Evolutionary conservation across 2,329 filamentous ascomycete genomes (phyloP), one percentile per base, ranked within the genome.

Genomic region (Ophiostoma novo-ulmi): DNA sequence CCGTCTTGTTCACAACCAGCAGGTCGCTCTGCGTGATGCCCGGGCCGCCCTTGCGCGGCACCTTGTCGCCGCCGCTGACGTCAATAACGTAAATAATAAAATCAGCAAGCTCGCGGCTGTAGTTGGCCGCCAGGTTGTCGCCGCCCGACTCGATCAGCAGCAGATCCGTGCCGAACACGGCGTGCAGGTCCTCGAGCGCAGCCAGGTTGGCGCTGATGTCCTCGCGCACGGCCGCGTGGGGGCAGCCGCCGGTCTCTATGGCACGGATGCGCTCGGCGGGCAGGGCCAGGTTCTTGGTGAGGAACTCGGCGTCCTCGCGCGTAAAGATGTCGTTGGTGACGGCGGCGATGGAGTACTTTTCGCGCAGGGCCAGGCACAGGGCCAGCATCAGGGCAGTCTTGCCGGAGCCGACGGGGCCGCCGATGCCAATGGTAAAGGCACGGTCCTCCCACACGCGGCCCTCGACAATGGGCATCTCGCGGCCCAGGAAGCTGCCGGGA

Each of bases 291-390:
- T 97, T 86, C 71, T 89, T 89, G 72, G 93, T 97, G 36, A 99
- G 89, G 83, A 99, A 99, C 81, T 98, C 95, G 83, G 94, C 94
- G 84, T 99, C 95, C 82, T 99, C 95, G 74, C 91, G 91, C 31
- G 94, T 98, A 85, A 98, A 98, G 84, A 98, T 98, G 84, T 98
- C 94, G 85, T 98, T 98, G 68, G 95, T 99, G 31, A 99, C 94
- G 72, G 93, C 95, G 0, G 95, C 95, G 77, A 99, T 91, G 78
- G 89, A 93, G 86, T 92, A 94, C 70, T 87, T 84, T 68, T 89
- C 85, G 73, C 95, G 91, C 7, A 99, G 89, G 8, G 91, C 90
- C 48, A 89, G 89, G 83, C 93, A 97, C 75, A 98, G 91, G 55
- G 92, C 90, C 13, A 97, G 89, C 94, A 99, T 98, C 38, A 98